These are phyloP conservation scores for Candida anglica DNA, from an alignment of 805 yeast genomes.

Conservation along the genomic window DNA sequence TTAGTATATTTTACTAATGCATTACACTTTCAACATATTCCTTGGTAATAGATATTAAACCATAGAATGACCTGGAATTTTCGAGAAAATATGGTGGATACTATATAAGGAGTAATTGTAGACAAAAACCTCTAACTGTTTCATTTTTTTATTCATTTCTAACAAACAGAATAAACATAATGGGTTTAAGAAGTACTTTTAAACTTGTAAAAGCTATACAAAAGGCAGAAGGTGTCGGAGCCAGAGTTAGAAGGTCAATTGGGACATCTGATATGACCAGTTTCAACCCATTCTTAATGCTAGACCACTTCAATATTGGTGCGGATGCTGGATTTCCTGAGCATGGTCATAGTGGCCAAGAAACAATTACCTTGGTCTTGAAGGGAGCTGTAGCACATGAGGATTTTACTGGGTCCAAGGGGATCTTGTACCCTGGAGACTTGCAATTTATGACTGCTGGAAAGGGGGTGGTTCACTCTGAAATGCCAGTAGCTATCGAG, in stretches of 20 bases:
- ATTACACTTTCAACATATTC: too few relatives aligned
- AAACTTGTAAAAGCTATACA: conserved; percentile 49
- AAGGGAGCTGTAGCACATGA: conserved; percentile 38
- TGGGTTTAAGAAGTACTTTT: conserved; percentile 23
- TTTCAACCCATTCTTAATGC: conserved; percentile 77
- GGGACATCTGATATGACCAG: conserved; percentile 66
- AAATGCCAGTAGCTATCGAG: conserved; percentile 57
- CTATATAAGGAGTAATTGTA: too few relatives aligned
- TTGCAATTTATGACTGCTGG: conserved; percentile 25
- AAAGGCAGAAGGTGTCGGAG: conserved; percentile 84
- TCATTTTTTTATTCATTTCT: too few relatives aligned
- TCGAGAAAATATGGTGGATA: too few relatives aligned
- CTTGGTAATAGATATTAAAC: too few relatives aligned
- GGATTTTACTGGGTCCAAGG: conserved; percentile 20
- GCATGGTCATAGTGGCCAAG: conserved; percentile 39
- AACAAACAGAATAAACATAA: too few relatives aligned
- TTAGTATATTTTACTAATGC: too few relatives aligned
- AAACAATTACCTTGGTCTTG: conserved; percentile 29
- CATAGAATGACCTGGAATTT: too few relatives aligned
- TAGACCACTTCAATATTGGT: conserved; percentile 69
- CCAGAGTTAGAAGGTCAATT: conserved; percentile 74
- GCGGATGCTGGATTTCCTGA: conserved; percentile 45
- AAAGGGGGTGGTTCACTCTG: conserved; percentile 18
- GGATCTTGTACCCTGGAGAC: conserved; percentile 18
- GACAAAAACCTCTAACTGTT: too few relatives aligned